phyloP scores from a whole-genome alignment of 208 protist genomes.

The Trypanosoma conorhini region DNA sequence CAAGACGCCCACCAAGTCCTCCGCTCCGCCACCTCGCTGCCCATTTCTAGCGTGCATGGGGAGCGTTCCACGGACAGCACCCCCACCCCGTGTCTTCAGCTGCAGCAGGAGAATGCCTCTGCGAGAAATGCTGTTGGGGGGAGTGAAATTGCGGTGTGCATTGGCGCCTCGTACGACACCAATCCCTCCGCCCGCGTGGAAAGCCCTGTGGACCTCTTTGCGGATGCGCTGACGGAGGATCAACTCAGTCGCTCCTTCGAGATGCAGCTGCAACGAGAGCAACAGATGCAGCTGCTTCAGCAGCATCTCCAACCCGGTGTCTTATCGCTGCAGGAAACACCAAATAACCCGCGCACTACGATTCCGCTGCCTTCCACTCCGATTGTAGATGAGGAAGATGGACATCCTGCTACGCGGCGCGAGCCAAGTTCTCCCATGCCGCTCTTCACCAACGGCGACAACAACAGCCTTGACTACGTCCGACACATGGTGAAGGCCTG shows the following conservation, averaged over 20 bases:
- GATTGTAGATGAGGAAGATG: neutral
- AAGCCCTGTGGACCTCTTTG: constrained; percentile 29
- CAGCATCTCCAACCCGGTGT: neutral
- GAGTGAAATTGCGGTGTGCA: neutral
- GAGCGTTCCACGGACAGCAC: constrained; percentile 30
- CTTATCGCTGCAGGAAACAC: neutral
- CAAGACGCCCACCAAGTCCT: neutral
- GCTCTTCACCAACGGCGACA: constrained; percentile 1
- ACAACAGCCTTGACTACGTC: neutral
- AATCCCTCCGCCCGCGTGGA: neutral
- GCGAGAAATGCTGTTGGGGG: neutral
- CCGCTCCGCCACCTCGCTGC: constrained; percentile 13
- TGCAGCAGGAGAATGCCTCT: neutral
- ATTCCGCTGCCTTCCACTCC: neutral
- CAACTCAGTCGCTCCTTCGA: constrained; percentile 30
- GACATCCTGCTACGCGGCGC: constrained; percentile 2
- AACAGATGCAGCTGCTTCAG: neutral
- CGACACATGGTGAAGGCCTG: neutral
- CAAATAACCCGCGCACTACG: neutral
- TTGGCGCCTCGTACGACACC: neutral
- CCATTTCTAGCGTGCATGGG: constrained; percentile 29
- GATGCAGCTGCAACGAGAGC: constrained; percentile 15
- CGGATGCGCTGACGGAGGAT: constrained; percentile 27
- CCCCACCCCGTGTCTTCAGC: constrained; percentile 11
- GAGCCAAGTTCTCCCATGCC: constrained; percentile 6